Evolutionary conservation across 2,329 filamentous ascomycete species (phyloP).

Genomic region (Thelonectria olida): DNA sequence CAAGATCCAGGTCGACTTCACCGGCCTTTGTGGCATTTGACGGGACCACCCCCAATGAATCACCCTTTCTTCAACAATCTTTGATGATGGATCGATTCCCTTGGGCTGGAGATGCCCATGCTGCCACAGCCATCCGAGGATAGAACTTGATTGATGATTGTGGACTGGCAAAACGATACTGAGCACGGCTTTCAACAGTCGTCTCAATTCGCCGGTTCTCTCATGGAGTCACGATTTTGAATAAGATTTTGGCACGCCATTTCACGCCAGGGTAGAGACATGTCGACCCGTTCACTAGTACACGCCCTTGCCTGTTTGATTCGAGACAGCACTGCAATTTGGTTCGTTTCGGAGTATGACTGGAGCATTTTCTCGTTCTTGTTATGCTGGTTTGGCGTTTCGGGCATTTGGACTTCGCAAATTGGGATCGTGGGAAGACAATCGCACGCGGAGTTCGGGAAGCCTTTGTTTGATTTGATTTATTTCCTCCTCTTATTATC

Average conservation of each 20-base stretch:
- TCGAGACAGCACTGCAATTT: constrained; percentile 29
- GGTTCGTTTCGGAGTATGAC: constrained; percentile 20
- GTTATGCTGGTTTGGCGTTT: constrained; percentile 37
- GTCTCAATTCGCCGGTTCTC: neutral
- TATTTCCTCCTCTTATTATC: constrained; percentile 20
- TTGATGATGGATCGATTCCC: constrained; percentile 57
- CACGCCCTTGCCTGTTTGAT: constrained; percentile 30
- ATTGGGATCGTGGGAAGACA: constrained; percentile 34
- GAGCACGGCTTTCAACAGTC: constrained; percentile 1
- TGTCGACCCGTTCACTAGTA: constrained; percentile 14
- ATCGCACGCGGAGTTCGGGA: constrained; percentile 37
- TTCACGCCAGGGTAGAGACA: neutral
- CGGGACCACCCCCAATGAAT: constrained; percentile 56
- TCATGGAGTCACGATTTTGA: constrained; percentile 12
- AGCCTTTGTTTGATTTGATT: constrained; percentile 26
- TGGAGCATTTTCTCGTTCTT: constrained; percentile 23
- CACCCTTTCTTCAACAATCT: constrained; percentile 50
- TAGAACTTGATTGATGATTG: constrained; percentile 40
- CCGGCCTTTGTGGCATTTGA: constrained; percentile 57
- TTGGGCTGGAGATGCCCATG: constrained; percentile 57
- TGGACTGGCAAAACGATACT: constrained; percentile 21
- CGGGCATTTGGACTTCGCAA: constrained; percentile 33
- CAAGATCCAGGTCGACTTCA: constrained; percentile 53
- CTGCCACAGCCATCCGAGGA: constrained; percentile 59
- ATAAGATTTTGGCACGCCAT: constrained; percentile 4